Percentiles rank a stretch among this genome's conserved stretches.
phyloP scores from a whole-genome alignment of 768 basidiomycete genomes.

The Leccinum uliginosum region DNA sequence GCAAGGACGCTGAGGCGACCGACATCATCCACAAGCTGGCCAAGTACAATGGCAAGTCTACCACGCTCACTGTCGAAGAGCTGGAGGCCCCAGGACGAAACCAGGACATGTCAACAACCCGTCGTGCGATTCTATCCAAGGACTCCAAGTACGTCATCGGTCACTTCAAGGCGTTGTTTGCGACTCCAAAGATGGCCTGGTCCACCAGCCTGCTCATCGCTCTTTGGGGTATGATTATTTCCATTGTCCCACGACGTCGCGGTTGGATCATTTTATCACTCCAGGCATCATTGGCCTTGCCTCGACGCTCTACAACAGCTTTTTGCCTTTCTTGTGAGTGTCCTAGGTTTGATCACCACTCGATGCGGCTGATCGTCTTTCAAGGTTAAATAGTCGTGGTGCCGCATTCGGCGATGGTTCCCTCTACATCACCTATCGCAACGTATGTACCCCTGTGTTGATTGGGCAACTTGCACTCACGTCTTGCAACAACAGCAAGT shows the following conservation, averaged over 20 bases:
- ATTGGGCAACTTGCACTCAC: not conserved
- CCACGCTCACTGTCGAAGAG: slow-evolving; percentile 41
- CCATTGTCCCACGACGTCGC: not conserved
- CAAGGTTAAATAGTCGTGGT: slow-evolving; percentile 58
- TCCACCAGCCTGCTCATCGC: slow-evolving; percentile 58
- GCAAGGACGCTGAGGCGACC: slow-evolving; percentile 49
- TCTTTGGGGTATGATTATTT: slow-evolving; percentile 37
- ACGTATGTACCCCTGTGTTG: slow-evolving; percentile 35
- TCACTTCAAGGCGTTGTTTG: slow-evolving; percentile 61
- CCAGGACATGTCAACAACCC: slow-evolving; percentile 6
- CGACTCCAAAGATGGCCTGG: slow-evolving; percentile 57
- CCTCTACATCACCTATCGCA: slow-evolving; percentile 67
- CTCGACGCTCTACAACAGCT: slow-evolving; percentile 60
- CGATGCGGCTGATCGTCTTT: not conserved
- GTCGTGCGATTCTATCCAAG: slow-evolving; percentile 33
- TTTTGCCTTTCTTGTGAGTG: slow-evolving; percentile 50
- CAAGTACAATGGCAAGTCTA: slow-evolving; percentile 42
- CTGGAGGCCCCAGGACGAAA: slow-evolving; percentile 32
- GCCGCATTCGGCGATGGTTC: slow-evolving; percentile 68
- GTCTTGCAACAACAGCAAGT: slow-evolving; percentile 45
- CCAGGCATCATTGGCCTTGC: slow-evolving; percentile 71
- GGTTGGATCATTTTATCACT: not conserved
- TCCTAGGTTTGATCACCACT: not conserved
- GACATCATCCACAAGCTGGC: slow-evolving; percentile 47
- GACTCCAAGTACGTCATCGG: slow-evolving; percentile 35